These are phyloP conservation scores for Corrigiola litoralis DNA, from an alignment of 179 eudicot species.

Conservation along the genomic window DNA sequence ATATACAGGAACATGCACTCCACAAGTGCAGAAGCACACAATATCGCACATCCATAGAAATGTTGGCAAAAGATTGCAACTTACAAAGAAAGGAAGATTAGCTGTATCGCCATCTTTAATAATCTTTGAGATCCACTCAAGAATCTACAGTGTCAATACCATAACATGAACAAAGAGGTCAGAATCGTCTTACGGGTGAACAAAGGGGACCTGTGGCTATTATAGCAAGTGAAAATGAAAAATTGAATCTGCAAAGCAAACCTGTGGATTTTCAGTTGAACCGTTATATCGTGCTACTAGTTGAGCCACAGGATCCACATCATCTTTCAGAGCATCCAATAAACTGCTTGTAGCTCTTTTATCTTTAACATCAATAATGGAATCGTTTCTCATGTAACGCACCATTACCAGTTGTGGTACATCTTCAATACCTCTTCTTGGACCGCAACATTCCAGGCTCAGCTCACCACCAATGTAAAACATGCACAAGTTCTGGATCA, in stretches of 20 bases:
- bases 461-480: constrained; percentile 66
- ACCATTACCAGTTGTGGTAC: constrained; percentile 57
- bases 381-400: constrained; percentile 71
- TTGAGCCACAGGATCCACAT: constrained; percentile 77
- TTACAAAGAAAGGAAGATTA: constrained; percentile 86
- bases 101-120: constrained; percentile 85
- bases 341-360: constrained; percentile 44
- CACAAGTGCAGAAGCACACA: not conserved
- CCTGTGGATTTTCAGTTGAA: constrained; percentile 62
- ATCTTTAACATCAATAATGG: constrained; percentile 34
- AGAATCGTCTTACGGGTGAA: constrained; percentile 5
- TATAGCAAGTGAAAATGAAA: no score
- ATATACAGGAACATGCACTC: not conserved
- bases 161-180: not conserved
- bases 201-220: not conserved
- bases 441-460: constrained; percentile 83
- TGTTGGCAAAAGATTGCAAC: constrained; percentile 18
- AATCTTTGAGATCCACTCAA: constrained; percentile 78
- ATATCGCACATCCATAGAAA: not conserved
- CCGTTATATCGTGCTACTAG: constrained; percentile 85
- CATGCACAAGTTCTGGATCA: constrained; percentile 62
- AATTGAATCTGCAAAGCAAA: constrained; percentile 8
- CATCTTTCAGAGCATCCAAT: constrained; percentile 47
- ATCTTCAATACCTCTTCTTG: constrained; percentile 64
- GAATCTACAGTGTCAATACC: constrained; percentile 46